A percentile compares a stretch with the other conserved stretches of the same genome.
These are phyloP conservation scores for Beauveria rudraprayagi DNA, from an alignment of 2,329 filamentous ascomycete genomes.

Conservation along the genomic window DNA sequence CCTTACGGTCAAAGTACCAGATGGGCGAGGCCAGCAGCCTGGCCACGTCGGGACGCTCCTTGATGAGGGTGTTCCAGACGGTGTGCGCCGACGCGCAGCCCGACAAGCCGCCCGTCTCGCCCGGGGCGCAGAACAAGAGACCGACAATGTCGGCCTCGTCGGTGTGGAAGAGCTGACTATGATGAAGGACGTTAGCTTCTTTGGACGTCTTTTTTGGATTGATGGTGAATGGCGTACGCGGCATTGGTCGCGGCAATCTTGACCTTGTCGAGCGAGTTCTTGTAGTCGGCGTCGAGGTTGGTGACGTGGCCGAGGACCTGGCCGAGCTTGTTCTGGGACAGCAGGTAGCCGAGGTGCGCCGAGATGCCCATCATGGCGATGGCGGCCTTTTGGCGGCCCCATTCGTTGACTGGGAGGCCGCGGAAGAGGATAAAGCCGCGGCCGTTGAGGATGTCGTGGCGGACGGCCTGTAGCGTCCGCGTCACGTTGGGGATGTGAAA, in stretches of 20 bases:
- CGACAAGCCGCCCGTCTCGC: constrained; percentile 72
- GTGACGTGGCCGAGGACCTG: constrained; percentile 84
- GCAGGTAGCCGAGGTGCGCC: constrained; percentile 75
- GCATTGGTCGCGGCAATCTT: constrained; percentile 68
- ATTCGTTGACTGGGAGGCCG: constrained; percentile 65
- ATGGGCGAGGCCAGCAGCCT: constrained; percentile 66
- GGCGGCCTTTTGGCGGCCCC: constrained; percentile 70
- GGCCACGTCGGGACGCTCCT: constrained; percentile 71
- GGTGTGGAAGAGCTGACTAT: constrained; percentile 44
- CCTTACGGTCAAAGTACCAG: constrained; percentile 92
- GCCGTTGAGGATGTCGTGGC: constrained; percentile 52
- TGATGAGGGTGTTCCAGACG: constrained; percentile 73
- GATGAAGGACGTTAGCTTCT: neutral
- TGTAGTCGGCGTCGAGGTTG: constrained; percentile 65
- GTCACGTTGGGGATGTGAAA: constrained; percentile 28
- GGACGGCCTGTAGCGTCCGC: constrained; percentile 24
- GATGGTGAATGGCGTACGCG: neutral
- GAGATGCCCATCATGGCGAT: constrained; percentile 80
- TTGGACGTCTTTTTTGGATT: neutral
- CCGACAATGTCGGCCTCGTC: constrained; percentile 80
- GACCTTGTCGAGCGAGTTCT: constrained; percentile 68
- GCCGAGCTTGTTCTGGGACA: constrained; percentile 73
- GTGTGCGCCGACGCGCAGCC: constrained; percentile 71
- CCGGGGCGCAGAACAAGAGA: constrained; percentile 66
- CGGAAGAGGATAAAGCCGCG: constrained; percentile 90